Percentiles rank a stretch among this genome's conserved stretches.
phyloP scores from a whole-genome alignment of 139 green algal species.

The Chlorella sp. region DNA sequence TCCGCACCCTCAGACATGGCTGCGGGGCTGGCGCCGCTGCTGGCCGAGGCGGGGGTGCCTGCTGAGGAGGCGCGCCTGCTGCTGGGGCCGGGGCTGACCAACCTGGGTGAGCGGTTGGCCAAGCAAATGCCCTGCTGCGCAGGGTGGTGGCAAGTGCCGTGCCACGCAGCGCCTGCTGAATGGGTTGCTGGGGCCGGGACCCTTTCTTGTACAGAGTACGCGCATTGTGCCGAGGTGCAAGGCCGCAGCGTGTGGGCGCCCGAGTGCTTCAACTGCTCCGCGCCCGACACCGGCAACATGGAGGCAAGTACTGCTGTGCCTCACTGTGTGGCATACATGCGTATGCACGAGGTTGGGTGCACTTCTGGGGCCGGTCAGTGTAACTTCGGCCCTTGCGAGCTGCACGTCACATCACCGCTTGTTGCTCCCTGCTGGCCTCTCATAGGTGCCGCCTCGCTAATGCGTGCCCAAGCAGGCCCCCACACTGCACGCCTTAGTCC shows the following conservation, averaged over 20 bases:
- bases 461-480: too few relatives aligned
- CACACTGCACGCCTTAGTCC: too few relatives aligned
- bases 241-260: constrained; percentile 78
- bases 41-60: background rate
- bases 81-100: constrained; percentile 84
- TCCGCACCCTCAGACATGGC: constrained; percentile 55
- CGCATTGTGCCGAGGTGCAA: constrained; percentile 78
- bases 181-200: background rate
- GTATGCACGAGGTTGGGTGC: too few relatives aligned
- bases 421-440: too few relatives aligned
- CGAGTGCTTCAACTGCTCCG: constrained; percentile 99
- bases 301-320: constrained; percentile 81
- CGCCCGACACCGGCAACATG: constrained; percentile 99
- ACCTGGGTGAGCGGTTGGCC: constrained; percentile 69
- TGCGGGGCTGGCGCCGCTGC: constrained; percentile 36
- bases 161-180: too few relatives aligned
- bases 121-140: too few relatives aligned
- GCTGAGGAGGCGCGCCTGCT: constrained; percentile 45
- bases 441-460: too few relatives aligned
- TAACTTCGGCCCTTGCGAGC: too few relatives aligned
- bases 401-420: too few relatives aligned
- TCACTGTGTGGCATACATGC: too few relatives aligned
- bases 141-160: too few relatives aligned
- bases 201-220: constrained; percentile 81
- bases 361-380: too few relatives aligned